A percentile compares a stretch with the other conserved stretches of the same genome.
These are phyloP conservation scores for Aspergillus carbonarius DNA, from an alignment of 2,329 filamentous ascomycete species.

Conservation along the genomic window DNA sequence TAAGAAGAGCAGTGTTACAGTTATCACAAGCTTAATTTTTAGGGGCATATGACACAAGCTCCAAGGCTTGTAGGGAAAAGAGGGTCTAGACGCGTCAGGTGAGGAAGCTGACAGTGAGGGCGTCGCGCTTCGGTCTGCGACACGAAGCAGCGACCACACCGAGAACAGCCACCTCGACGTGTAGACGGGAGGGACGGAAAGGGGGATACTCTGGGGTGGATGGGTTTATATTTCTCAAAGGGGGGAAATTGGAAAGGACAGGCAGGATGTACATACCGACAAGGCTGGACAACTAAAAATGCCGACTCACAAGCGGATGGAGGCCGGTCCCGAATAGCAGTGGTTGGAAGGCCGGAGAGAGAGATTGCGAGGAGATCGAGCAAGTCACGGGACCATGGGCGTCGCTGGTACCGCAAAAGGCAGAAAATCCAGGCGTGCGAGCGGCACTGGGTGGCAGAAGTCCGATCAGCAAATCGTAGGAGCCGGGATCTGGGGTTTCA, in stretches of 20 bases:
- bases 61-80: slow-evolving; percentile 9
- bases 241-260: slow-evolving; percentile 2
- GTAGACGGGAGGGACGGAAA: slow-evolving; percentile 8
- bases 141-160: slow-evolving; percentile 23
- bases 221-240: neutral
- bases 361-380: slow-evolving; percentile 20
- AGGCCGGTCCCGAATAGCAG: slow-evolving; percentile 40
- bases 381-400: slow-evolving; percentile 30
- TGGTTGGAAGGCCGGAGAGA: slow-evolving; percentile 28
- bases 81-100: slow-evolving; percentile 28
- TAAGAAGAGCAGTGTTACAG: slow-evolving; percentile 3
- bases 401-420: slow-evolving; percentile 13
- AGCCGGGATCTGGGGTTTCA: neutral
- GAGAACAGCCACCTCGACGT: slow-evolving; percentile 20
- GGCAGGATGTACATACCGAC: slow-evolving; percentile 39
- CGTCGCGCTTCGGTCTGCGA: slow-evolving; percentile 28
- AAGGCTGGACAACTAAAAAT: slow-evolving; percentile 41
- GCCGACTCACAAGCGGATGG: slow-evolving; percentile 40
- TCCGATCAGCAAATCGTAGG: slow-evolving; percentile 13
- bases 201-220: slow-evolving; percentile 2
- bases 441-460: slow-evolving; percentile 2
- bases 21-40: slow-evolving; percentile 7
- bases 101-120: slow-evolving; percentile 10
- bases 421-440: neutral
- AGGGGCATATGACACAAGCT: neutral